These are phyloP conservation scores for Cnidoscolus chayamansa DNA, from an alignment of 441 rosid species.

Conservation along the genomic window DNA sequence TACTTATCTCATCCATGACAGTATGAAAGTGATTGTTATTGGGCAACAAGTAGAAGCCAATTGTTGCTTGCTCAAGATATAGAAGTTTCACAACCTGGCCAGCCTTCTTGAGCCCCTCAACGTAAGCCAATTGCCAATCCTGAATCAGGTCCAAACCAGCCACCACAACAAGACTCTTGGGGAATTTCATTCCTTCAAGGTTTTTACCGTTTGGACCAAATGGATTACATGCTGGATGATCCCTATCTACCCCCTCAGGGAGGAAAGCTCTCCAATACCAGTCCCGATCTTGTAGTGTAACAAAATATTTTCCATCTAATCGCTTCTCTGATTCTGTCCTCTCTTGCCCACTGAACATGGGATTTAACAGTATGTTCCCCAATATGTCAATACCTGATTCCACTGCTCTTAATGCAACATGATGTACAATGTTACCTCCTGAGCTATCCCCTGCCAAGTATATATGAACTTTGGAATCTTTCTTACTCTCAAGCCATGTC, in stretches of 20 bases:
- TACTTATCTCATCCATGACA: slow-evolving; percentile 79
- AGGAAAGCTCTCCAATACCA: slow-evolving; percentile 97
- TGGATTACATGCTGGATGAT: slow-evolving; percentile 89
- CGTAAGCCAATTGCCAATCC: slow-evolving; percentile 88
- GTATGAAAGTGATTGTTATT: slow-evolving; percentile 77
- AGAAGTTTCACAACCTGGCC: slow-evolving; percentile 68
- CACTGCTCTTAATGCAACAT: slow-evolving; percentile 70
- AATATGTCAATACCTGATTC: slow-evolving; percentile 52
- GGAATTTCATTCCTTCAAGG: slow-evolving; percentile 54
- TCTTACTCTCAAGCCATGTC: slow-evolving; percentile 72
- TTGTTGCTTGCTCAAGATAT: slow-evolving; percentile 70
- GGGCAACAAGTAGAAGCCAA: slow-evolving; percentile 91
- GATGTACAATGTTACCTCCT: slow-evolving; percentile 87
- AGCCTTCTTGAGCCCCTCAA: slow-evolving; percentile 58
- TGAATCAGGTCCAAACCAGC: slow-evolving; percentile 90
- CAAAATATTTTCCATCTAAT: slow-evolving; percentile 81
- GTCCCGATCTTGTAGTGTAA: slow-evolving; percentile 71
- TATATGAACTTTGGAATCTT: slow-evolving; percentile 59
- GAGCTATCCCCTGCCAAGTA: slow-evolving; percentile 91
- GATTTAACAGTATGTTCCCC: slow-evolving; percentile 82
- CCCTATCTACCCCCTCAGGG: slow-evolving; percentile 76
- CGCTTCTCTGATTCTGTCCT: slow-evolving; percentile 74
- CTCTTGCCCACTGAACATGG: slow-evolving; percentile 84
- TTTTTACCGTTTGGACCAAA: slow-evolving; percentile 69
- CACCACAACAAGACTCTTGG: slow-evolving; percentile 80